Conservation (phyloP, 352 stramenopile genomes). For the Thraustochytrium striatum region DNA sequence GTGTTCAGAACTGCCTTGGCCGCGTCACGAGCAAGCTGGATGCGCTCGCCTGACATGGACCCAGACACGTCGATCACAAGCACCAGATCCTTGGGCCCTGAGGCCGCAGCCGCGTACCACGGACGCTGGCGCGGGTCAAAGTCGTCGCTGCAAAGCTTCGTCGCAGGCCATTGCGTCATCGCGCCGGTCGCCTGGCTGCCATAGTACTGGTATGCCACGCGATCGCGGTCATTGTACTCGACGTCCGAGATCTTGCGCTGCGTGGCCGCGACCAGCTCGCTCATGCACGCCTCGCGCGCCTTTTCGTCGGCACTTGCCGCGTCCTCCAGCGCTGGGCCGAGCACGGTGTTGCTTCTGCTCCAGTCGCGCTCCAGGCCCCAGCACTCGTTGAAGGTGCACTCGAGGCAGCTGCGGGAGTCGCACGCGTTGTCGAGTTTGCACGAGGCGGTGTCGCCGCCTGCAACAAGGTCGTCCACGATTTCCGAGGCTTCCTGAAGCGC, state of each 20-base stretch:
- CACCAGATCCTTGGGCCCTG: conserved; percentile 61
- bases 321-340: background rate
- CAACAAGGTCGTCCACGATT: background rate
- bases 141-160: background rate
- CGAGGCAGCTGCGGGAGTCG: background rate
- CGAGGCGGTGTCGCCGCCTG: background rate
- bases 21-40: background rate
- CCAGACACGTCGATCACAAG: conserved; percentile 56
- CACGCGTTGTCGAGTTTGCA: background rate
- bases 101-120: conserved; percentile 60
- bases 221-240: background rate
- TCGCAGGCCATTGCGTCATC: background rate
- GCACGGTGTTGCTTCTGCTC: background rate
- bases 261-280: background rate
- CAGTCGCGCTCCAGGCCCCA: background rate
- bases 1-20: background rate
- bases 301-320: background rate
- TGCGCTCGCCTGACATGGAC: conserved; percentile 50
- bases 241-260: background rate
- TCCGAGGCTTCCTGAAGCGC: background rate
- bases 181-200: background rate
- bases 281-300: background rate
- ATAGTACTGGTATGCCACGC: background rate
- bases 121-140: conserved; percentile 58
- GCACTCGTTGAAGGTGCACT: background rate